Evolutionary conservation across 2,329 filamentous ascomycete genomes (phyloP).

Genomic region (Fusarium albidum): DNA sequence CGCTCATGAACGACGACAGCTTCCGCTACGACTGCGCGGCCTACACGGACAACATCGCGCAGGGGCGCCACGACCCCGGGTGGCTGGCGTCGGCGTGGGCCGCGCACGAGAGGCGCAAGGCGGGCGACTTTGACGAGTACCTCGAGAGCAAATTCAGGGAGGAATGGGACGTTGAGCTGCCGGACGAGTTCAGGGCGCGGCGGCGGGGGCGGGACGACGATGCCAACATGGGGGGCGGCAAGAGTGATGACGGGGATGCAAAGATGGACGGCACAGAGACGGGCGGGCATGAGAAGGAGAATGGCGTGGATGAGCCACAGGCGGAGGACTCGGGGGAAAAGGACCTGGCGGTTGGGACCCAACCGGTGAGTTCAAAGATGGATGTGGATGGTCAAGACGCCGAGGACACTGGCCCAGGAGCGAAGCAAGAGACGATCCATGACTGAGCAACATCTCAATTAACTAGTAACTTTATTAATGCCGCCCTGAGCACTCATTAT

Average conservation of each 20-base stretch:
- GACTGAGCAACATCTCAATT: too few species aligned
- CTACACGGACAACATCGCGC: conserved; percentile 55
- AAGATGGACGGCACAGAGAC: conserved; percentile 22
- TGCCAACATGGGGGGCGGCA: background rate
- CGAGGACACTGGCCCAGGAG: conserved; percentile 4
- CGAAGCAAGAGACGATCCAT: background rate
- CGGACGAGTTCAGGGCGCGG: conserved; percentile 42
- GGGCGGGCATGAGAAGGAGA: background rate
- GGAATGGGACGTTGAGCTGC: conserved; percentile 57
- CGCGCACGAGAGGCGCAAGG: conserved; percentile 57
- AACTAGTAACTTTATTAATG: too few species aligned
- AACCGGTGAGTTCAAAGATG: conserved; percentile 9
- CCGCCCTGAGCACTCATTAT: too few species aligned
- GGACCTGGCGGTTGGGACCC: background rate
- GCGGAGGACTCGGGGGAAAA: background rate
- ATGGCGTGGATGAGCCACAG: conserved; percentile 6
- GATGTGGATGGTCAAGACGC: conserved; percentile 22
- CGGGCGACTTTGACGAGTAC: conserved; percentile 60
- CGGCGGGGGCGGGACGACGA: too few species aligned
- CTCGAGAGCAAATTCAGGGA: conserved; percentile 54
- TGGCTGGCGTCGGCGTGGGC: conserved; percentile 62
- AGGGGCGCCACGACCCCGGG: conserved; percentile 59
- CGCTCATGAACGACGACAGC: conserved; percentile 56
- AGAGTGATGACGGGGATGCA: conserved; percentile 12
- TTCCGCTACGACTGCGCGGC: conserved; percentile 57